phyloP scores from a whole-genome alignment of 2,329 filamentous ascomycete species.

The Colletotrichum sp. region DNA sequence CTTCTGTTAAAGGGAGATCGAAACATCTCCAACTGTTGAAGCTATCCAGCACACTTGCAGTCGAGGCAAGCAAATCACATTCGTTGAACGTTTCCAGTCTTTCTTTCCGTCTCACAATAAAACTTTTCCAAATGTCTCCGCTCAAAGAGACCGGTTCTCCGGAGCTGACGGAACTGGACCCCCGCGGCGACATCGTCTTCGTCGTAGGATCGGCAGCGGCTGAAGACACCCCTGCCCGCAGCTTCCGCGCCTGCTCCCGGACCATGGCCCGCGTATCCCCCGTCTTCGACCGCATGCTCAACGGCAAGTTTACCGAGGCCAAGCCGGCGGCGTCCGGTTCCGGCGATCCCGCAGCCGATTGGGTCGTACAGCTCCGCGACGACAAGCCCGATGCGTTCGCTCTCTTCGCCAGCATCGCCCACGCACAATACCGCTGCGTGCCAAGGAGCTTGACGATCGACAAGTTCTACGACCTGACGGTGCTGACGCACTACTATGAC shows the following conservation, averaged over 20 bases:
- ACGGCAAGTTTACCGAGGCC: constrained; percentile 30
- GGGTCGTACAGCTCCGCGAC: constrained; percentile 32
- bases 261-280: constrained; percentile 30
- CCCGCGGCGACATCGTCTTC: constrained; percentile 5
- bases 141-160: not conserved
- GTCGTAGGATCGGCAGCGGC: not conserved
- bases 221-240: constrained; percentile 1
- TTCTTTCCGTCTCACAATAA: not conserved
- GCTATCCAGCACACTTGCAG: not conserved
- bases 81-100: not conserved
- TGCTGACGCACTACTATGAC: constrained; percentile 36
- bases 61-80: not conserved
- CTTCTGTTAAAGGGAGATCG: not conserved
- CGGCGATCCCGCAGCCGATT: constrained; percentile 11
- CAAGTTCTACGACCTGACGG: constrained; percentile 31
- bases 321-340: constrained; percentile 6
- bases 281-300: constrained; percentile 34
- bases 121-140: not conserved
- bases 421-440: constrained; percentile 30
- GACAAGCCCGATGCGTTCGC: constrained; percentile 33
- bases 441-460: constrained; percentile 25
- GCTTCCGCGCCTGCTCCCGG: constrained; percentile 31
- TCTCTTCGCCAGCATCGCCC: constrained; percentile 35
- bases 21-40: not conserved
- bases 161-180: constrained; percentile 1